Evolutionary conservation across 345 rosid genomes (phyloP).

Genomic region (Citrus glauca): DNA sequence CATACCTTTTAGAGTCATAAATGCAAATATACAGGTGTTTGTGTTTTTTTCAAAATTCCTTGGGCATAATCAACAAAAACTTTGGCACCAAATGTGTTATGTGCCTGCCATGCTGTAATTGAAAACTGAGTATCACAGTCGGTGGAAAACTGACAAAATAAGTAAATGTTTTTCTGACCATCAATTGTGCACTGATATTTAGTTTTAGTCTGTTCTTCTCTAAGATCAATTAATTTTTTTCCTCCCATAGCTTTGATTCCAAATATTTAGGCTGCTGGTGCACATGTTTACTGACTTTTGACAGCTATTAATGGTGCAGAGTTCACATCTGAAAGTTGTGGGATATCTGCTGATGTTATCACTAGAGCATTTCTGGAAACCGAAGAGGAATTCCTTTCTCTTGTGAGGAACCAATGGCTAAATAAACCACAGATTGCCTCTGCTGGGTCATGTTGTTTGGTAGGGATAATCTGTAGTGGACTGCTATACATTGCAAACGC

Average conservation of each 20-base stretch:
- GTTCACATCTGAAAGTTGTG: constrained; percentile 68
- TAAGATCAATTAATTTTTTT: neutral
- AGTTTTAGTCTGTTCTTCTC: neutral
- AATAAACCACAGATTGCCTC: constrained; percentile 83
- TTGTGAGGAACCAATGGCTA: constrained; percentile 69
- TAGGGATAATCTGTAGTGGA: constrained; percentile 79
- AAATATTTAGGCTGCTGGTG: constrained; percentile 28
- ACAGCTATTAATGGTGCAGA: constrained; percentile 61
- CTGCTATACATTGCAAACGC: constrained; percentile 82
- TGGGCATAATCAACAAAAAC: neutral
- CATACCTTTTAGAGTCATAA: neutral
- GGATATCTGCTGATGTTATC: constrained; percentile 86
- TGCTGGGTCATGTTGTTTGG: constrained; percentile 92
- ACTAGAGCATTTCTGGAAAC: constrained; percentile 80
- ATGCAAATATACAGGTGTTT: neutral
- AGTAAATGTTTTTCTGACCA: neutral
- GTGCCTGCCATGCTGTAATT: neutral
- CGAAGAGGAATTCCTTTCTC: constrained; percentile 81
- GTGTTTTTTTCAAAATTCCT: neutral
- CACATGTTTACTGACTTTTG: constrained; percentile 34
- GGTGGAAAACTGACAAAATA: neutral
- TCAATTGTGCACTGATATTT: neutral
- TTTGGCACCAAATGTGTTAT: neutral
- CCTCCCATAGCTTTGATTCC: neutral
- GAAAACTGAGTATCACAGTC: neutral